Conservation (phyloP, 2,329 filamentous ascomycete species). For the Penicillium occitanis region DNA sequence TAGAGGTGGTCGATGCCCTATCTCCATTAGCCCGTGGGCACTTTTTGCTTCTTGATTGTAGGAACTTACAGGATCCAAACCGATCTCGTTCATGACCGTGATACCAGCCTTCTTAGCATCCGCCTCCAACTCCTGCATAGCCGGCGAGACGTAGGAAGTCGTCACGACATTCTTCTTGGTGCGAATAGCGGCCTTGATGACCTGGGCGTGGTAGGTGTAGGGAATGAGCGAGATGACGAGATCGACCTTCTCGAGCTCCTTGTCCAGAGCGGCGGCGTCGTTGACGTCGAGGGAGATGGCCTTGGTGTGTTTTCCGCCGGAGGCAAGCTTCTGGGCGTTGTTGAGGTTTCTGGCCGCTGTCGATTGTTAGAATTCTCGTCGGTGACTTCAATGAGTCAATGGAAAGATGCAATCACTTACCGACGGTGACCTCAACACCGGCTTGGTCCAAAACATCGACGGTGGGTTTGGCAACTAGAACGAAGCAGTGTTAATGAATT, state of each 20-base stretch:
- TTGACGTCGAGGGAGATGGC: conserved; percentile 84
- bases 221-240: conserved; percentile 82
- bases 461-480: conserved; percentile 60
- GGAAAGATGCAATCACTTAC: conserved; percentile 43
- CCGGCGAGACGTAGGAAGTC: conserved; percentile 87
- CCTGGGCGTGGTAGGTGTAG: conserved; percentile 82
- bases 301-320: conserved; percentile 68
- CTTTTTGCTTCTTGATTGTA: no score
- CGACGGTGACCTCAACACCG: conserved; percentile 65
- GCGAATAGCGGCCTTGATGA: conserved; percentile 91
- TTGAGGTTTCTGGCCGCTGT: conserved; percentile 79
- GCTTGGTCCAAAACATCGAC: conserved; percentile 62
- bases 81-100: conserved; percentile 97
- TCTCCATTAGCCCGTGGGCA: neutral
- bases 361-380: neutral
- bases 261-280: conserved; percentile 73
- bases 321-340: conserved; percentile 71
- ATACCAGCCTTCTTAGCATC: conserved; percentile 86
- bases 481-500: neutral
- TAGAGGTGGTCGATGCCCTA: conserved; percentile 57
- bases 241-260: conserved; percentile 75
- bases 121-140: conserved; percentile 85
- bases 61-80: conserved; percentile 49
- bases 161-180: conserved; percentile 96
- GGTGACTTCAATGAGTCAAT: neutral